Evolutionary conservation across 1,139 yeast species (phyloP), one percentile per base, ranked within the genome.

Genomic region (Suhomyces atakaporum): DNA sequence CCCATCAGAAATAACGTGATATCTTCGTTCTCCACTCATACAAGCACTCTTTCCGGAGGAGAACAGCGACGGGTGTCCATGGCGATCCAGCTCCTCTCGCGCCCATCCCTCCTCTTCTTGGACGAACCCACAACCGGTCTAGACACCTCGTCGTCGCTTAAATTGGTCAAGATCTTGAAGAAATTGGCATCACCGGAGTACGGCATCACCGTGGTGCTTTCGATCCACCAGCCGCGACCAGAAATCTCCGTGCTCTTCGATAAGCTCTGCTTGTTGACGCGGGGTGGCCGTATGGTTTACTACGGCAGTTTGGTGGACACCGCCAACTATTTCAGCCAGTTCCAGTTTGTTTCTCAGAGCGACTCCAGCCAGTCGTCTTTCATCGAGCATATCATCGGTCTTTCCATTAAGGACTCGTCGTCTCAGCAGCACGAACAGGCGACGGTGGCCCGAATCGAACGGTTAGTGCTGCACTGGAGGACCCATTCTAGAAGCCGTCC

Each of bases 41-140:
- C 62, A 28, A 81, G 84, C 13, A 58, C 53, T 33, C 59, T 87
- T 16, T 83, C 94, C 2, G 96, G 96, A 5, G 96, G 96, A 21
- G 96, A 88, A 51, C 84, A 83, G 54, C 62, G 96, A 50, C 61
- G 96, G 42, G 70, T 86, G 2, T 81, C 89, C 37, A 76, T 87
- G 36, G 96, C 89, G 0, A 79, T 85, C 13, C 96, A 87, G 54
- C 62, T 88, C 48, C 64, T 88, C 22, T 75, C 86, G 2, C 82
- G 80, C 45, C 96, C 96, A 0, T 79, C 90, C 0, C 63, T 87
- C 2, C 60, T 88, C 44, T 86, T 87, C 50, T 62, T 88, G 30
- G 96, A 88, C 56, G 96, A 88, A 51, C 95, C 96, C 2, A 88
- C 96, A 0, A 86, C 96, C 0, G 96, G 96, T 0, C 63, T 88